phyloP scores from a whole-genome alignment of 768 basidiomycete species.

The Boletus rubroflammeus region DNA sequence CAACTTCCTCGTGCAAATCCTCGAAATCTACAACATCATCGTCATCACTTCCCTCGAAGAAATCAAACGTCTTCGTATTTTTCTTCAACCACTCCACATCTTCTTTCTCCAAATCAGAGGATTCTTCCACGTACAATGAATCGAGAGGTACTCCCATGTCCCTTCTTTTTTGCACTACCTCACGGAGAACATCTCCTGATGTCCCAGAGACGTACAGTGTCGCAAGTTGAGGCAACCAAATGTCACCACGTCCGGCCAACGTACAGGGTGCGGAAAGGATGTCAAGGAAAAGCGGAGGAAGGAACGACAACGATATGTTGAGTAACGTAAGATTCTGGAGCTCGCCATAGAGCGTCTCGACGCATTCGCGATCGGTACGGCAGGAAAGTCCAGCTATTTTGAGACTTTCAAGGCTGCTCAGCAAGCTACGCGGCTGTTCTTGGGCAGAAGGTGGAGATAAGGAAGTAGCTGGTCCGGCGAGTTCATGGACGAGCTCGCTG shows the following conservation, averaged over 20 bases:
- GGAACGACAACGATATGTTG: slow-evolving; percentile 35
- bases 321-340: slow-evolving; percentile 46
- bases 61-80: slow-evolving; percentile 49
- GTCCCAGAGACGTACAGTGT: slow-evolving; percentile 46
- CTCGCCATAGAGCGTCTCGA: slow-evolving; percentile 42
- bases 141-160: slow-evolving; percentile 44
- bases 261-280: slow-evolving; percentile 8
- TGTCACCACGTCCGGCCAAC: not conserved
- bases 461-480: slow-evolving; percentile 28
- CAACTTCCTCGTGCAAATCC: slow-evolving; percentile 12
- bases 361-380: slow-evolving; percentile 24
- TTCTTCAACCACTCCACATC: slow-evolving; percentile 51
- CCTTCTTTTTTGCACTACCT: slow-evolving; percentile 43
- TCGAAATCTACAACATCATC: slow-evolving; percentile 34
- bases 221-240: slow-evolving; percentile 50
- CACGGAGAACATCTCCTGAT: slow-evolving; percentile 38
- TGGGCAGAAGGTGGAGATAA: slow-evolving; percentile 34
- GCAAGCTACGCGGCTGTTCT: slow-evolving; percentile 32
- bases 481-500: slow-evolving; percentile 42
- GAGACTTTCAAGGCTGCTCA: slow-evolving; percentile 48
- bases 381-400: slow-evolving; percentile 52
- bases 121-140: slow-evolving; percentile 42
- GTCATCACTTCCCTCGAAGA: slow-evolving; percentile 54
- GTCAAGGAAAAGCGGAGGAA: slow-evolving; percentile 28
- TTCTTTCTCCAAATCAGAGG: slow-evolving; percentile 37